Evolutionary conservation across 352 stramenopile species (phyloP).

Genomic region (Discostella stelligera): DNA sequence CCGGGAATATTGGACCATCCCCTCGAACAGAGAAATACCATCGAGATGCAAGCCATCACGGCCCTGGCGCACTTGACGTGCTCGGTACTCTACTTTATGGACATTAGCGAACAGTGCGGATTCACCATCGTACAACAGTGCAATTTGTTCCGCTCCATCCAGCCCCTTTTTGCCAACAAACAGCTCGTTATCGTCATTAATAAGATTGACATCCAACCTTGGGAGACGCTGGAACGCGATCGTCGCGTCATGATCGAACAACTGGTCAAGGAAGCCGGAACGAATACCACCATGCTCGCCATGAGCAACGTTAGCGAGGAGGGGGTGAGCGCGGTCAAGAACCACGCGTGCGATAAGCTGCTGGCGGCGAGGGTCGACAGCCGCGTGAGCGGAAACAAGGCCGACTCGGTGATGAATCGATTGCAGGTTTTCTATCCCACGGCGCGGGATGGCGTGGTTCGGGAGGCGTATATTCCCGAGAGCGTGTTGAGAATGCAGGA

Average conservation of each 20-base stretch:
- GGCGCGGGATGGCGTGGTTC: slow-evolving; percentile 88
- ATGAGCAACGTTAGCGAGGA: slow-evolving; percentile 92
- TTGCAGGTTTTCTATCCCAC: slow-evolving; percentile 94
- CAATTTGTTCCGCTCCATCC: slow-evolving; percentile 96
- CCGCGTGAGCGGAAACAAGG: slow-evolving; percentile 93
- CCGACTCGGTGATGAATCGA: slow-evolving; percentile 93
- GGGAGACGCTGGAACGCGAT: slow-evolving; percentile 85
- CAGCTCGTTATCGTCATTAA: slow-evolving; percentile 98
- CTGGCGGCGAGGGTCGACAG: slow-evolving; percentile 91
- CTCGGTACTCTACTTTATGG: slow-evolving; percentile 99
- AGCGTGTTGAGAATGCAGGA: slow-evolving; percentile 87
- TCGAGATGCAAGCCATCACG: slow-evolving; percentile 99
- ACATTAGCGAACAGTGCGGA: slow-evolving; percentile 99
- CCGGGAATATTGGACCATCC: slow-evolving; percentile 98
- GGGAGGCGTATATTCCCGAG: slow-evolving; percentile 91
- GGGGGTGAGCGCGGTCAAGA: slow-evolving; percentile 83
- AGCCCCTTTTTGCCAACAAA: slow-evolving; percentile 99
- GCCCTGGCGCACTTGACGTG: slow-evolving; percentile 98
- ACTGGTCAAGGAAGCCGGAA: slow-evolving; percentile 60
- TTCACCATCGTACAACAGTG: slow-evolving; percentile 98
- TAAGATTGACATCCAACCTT: slow-evolving; percentile 97
- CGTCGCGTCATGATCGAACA: slow-evolving; percentile 79
- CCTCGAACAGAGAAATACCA: slow-evolving; percentile 99
- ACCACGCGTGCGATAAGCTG: slow-evolving; percentile 96
- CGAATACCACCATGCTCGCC: slow-evolving; percentile 87